Evolutionary conservation across 768 basidiomycete genomes (phyloP).

Genomic region (Megacollybia marginata): DNA sequence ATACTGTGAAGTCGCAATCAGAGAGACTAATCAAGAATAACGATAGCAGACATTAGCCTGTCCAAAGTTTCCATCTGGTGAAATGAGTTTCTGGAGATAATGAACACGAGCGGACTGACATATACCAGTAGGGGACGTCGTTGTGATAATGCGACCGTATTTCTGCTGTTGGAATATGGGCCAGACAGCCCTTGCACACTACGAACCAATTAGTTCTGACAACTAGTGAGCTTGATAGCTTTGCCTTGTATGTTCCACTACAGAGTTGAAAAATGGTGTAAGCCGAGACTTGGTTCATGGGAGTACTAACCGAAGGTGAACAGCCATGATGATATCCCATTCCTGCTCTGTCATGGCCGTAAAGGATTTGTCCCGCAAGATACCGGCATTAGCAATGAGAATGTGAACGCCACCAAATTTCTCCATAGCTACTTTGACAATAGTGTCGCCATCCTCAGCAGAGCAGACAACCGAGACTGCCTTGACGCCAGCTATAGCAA

Average conservation of each 20-base stretch:
- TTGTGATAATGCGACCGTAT: slow-evolving; percentile 92
- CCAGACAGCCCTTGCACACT: slow-evolving; percentile 95
- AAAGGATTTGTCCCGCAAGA: slow-evolving; percentile 92
- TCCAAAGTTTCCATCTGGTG: slow-evolving; percentile 85
- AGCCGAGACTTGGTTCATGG: slow-evolving; percentile 3
- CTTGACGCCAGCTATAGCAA: slow-evolving; percentile 71
- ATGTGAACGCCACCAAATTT: slow-evolving; percentile 86
- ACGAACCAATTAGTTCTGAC: background rate
- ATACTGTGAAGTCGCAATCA: slow-evolving; percentile 40
- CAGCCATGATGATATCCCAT: slow-evolving; percentile 87
- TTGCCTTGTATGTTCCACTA: slow-evolving; percentile 82
- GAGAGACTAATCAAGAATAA: background rate
- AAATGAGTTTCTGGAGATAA: no score
- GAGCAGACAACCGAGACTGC: slow-evolving; percentile 79
- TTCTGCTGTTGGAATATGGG: slow-evolving; percentile 95
- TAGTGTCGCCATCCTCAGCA: slow-evolving; percentile 85
- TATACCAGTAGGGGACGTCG: slow-evolving; percentile 88
- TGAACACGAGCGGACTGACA: slow-evolving; percentile 40
- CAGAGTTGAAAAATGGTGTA: background rate
- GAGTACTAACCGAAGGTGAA: slow-evolving; percentile 62
- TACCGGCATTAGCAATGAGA: slow-evolving; percentile 89
- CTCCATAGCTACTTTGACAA: slow-evolving; percentile 81
- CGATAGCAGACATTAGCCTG: slow-evolving; percentile 67
- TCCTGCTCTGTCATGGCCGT: slow-evolving; percentile 82
- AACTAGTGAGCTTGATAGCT: background rate